These are phyloP conservation scores for Przewalskia tangutica DNA, from an alignment of 257 asterid genomes.

Conservation along the genomic window DNA sequence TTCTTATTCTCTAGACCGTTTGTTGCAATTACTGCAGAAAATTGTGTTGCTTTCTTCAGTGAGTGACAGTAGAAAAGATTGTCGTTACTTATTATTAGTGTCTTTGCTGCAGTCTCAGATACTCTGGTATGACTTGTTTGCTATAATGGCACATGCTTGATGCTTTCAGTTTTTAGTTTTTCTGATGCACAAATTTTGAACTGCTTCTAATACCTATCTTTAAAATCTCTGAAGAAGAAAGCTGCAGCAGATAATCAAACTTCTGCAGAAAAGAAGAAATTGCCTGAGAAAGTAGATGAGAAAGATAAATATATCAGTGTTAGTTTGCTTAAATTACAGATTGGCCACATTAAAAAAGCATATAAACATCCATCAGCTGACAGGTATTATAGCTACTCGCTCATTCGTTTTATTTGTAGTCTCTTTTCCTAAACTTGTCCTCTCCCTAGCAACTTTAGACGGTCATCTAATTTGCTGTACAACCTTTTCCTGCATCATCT, in stretches of 20 bases:
- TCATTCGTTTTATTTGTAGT: not conserved
- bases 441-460: not conserved
- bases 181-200: not conserved
- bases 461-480: not conserved
- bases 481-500: slow-evolving; percentile 2
- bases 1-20: not conserved
- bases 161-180: not conserved
- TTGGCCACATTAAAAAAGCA: slow-evolving; percentile 76
- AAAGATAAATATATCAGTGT: slow-evolving; percentile 62
- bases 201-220: slow-evolving; percentile 1
- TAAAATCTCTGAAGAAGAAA: slow-evolving; percentile 33
- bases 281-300: slow-evolving; percentile 40
- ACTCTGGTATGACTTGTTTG: not conserved
- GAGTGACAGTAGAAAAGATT: not conserved
- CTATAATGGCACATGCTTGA: not conserved
- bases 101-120: not conserved
- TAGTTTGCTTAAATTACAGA: slow-evolving; percentile 81
- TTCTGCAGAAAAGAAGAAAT: slow-evolving; percentile 36
- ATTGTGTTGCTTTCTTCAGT: not conserved
- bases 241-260: slow-evolving; percentile 5
- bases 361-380: slow-evolving; percentile 97
- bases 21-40: not conserved
- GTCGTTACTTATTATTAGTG: not conserved
- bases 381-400: slow-evolving; percentile 35
- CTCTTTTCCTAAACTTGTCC: not conserved